A percentile compares a stretch with the other conserved stretches of the same genome.
Conservation (phyloP, 2,329 filamentous ascomycete species). For the Trichoderma asperellum region DNA sequence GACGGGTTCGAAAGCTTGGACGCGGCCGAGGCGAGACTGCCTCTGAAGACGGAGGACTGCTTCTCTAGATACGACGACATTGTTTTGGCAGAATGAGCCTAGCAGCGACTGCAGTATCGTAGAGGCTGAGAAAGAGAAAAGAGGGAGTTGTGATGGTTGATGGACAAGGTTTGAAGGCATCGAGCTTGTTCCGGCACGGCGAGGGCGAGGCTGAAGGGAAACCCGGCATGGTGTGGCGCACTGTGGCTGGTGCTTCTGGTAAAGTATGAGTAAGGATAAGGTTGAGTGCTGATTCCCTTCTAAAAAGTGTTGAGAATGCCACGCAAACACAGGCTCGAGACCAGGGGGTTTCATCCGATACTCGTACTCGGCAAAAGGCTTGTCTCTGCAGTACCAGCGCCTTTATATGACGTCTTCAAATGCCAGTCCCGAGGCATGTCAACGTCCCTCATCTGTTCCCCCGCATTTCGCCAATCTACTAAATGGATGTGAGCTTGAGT, state of each 20-base stretch:
- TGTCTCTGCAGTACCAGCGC: background rate
- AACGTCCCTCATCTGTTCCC: background rate
- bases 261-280: background rate
- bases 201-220: constrained; percentile 20
- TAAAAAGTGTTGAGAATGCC: constrained; percentile 25
- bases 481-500: background rate
- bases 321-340: constrained; percentile 21
- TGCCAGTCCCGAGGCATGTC: background rate
- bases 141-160: background rate
- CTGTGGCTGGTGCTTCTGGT: background rate
- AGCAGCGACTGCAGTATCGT: constrained; percentile 17
- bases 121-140: constrained; percentile 1
- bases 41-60: constrained; percentile 65
- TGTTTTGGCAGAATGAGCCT: constrained; percentile 41
- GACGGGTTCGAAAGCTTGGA: constrained; percentile 62
- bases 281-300: background rate
- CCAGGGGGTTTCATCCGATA: background rate
- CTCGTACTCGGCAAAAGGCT: background rate
- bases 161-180: background rate
- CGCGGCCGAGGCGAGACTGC: constrained; percentile 65
- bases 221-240: constrained; percentile 11
- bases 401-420: background rate
- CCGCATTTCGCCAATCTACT: background rate
- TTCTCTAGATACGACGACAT: constrained; percentile 67
- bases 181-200: background rate